Conservation (phyloP, 192 early-diverging fungal genomes). For the Coemansia sp. region DNA sequence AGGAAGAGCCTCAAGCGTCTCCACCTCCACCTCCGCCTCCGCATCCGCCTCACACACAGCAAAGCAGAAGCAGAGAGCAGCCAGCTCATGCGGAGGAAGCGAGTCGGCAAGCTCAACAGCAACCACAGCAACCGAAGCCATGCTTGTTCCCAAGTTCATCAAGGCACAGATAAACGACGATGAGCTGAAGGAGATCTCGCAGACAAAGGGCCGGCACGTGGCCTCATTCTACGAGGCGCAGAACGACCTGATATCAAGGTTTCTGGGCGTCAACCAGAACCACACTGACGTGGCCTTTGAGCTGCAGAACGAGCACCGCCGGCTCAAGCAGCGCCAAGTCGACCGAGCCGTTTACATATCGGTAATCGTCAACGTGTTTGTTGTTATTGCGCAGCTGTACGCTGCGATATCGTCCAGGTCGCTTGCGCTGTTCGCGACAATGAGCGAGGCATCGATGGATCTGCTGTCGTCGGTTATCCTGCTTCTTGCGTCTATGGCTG, state of each 20-base stretch:
- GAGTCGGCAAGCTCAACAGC: constrained; percentile 25
- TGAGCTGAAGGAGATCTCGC: constrained; percentile 29
- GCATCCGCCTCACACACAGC: too few species aligned
- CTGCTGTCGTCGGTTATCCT: constrained; percentile 67
- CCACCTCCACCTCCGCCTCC: neutral
- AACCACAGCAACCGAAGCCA: constrained; percentile 37
- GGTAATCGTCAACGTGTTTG: constrained; percentile 63
- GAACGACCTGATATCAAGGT: constrained; percentile 49
- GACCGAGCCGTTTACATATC: constrained; percentile 69
- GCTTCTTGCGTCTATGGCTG: constrained; percentile 62
- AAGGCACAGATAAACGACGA: constrained; percentile 45
- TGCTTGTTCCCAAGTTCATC: constrained; percentile 49
- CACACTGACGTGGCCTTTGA: constrained; percentile 49
- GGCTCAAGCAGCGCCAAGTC: constrained; percentile 41
- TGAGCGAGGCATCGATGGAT: constrained; percentile 83
- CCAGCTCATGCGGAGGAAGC: neutral
- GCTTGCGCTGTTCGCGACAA: constrained; percentile 74
- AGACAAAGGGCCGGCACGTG: constrained; percentile 31
- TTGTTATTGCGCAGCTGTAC: constrained; percentile 68
- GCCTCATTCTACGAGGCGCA: constrained; percentile 54
- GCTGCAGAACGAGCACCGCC: constrained; percentile 35
- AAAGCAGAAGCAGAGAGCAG: neutral
- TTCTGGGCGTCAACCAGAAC: constrained; percentile 50
- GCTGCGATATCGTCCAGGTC: constrained; percentile 75
- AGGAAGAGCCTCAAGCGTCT: constrained; percentile 1